Percentiles rank a stretch among this genome's conserved stretches.
These are phyloP conservation scores for Polymyxa betae DNA, from an alignment of 208 protist genomes.

Conservation along the genomic window DNA sequence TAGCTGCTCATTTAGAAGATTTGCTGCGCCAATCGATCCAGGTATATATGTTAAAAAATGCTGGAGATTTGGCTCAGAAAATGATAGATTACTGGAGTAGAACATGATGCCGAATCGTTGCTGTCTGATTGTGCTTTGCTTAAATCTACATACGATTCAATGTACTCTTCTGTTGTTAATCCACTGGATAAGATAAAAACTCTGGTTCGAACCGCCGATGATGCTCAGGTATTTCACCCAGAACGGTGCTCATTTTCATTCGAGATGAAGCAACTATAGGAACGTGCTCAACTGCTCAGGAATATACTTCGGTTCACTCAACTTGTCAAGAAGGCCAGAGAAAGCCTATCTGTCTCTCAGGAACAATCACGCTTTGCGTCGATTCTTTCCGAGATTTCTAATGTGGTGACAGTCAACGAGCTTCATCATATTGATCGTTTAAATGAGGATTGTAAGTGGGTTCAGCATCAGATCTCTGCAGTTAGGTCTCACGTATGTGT, in stretches of 20 bases:
- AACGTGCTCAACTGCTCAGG: neutral
- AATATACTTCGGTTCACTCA: neutral
- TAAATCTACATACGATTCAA: neutral
- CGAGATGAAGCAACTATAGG: neutral
- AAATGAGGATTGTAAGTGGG: neutral
- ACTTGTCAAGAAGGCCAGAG: neutral
- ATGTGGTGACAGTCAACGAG: neutral
- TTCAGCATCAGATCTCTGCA: neutral
- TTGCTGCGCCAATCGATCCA: neutral
- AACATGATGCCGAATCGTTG: neutral
- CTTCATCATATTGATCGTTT: neutral
- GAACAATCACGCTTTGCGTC: neutral
- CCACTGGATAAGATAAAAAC: neutral
- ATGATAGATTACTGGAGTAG: neutral
- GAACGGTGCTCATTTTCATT: neutral
- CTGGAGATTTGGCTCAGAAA: neutral
- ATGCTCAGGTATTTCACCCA: neutral
- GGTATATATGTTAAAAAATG: neutral
- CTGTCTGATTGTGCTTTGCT: neutral
- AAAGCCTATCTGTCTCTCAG: neutral
- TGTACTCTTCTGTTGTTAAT: neutral
- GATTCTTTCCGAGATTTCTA: neutral
- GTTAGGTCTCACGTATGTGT: neutral
- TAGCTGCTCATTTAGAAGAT: neutral
- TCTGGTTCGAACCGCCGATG: neutral